Base-by-base conservation (phyloP, 495 filamentous ascomycete genomes). In the Paragyromitra xinjiangensis region DNA sequence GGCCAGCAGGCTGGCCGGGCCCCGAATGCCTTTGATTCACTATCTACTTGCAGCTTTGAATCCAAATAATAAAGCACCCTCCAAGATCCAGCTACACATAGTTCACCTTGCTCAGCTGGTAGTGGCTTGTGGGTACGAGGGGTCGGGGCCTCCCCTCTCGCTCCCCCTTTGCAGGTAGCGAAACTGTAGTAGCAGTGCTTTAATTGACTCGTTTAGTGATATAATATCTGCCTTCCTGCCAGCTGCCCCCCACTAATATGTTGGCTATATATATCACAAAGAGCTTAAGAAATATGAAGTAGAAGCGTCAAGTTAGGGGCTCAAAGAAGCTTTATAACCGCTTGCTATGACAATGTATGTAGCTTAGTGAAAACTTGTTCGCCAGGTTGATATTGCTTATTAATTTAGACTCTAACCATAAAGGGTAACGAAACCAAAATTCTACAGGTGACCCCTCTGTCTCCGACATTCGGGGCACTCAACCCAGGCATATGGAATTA, bases 381-480 rank as follows among this genome's bases (percentile, higher is more conserved):
- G 19, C 19, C 19, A 22, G 19, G 53, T 56, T 26, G 6, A 56
- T 29, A 6, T 56, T 56, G 58, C 58, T 40, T 61, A 61, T 61
- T 61, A 39, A 39, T 61, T 61, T 61, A 39, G 40, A 61, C 29
- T 1, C 34, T 61, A 61, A 61, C 9, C 29, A 40, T 61, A 19
- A 40, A 40, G 26, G 58, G 12, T 61, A 39, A 40, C 14, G 11
- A 62, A 62, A 40, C 3, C 29, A 62, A 7, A 29, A 5, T 22
- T 62, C 34, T 62, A 22, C 19, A 22, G 19, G 19, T 22, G 19
- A 22, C 19, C 19, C 19, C 19, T 22, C 19, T 22, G 22, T 61
- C 56, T 61, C 56, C 56, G 8, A 61, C 56, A 61, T 61, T 37
- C 29, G 56, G 56, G 29, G 29, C 26, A 62, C 14, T 39, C 29